Evolutionary conservation across 2,329 filamentous ascomycete genomes (phyloP).

Genomic region (Clonostachys solani): DNA sequence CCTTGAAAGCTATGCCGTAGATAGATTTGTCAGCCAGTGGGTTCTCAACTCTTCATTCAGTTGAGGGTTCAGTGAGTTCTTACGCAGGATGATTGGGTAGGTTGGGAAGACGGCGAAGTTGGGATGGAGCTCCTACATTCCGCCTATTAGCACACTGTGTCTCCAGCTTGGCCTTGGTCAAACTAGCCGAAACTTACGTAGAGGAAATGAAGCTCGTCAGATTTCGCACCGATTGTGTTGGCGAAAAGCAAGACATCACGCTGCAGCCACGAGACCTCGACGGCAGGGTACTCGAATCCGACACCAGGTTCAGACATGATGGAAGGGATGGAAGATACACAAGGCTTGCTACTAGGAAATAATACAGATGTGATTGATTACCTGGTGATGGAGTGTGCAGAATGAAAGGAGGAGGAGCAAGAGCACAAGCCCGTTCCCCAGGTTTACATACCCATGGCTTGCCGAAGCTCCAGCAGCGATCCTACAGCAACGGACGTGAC

Average conservation of each 20-base stretch:
- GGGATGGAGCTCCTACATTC: conserved; percentile 73
- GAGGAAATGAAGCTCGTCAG: conserved; percentile 89
- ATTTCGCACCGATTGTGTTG: conserved; percentile 78
- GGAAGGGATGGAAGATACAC: too few species aligned
- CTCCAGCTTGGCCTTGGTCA: too few species aligned
- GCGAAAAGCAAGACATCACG: conserved; percentile 88
- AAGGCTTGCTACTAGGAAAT: too few species aligned
- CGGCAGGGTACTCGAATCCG: conserved; percentile 75
- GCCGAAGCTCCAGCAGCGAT: background rate
- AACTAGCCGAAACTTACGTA: conserved; percentile 51
- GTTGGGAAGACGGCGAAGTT: conserved; percentile 86
- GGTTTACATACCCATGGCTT: conserved; percentile 6
- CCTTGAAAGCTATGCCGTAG: conserved; percentile 62
- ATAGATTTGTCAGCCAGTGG: background rate
- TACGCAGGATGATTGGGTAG: conserved; percentile 77
- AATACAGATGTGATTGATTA: too few species aligned
- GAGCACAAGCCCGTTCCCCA: background rate
- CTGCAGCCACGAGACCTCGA: conserved; percentile 80
- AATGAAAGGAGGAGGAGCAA: background rate
- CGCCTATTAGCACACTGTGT: conserved; percentile 1
- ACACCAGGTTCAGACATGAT: conserved; percentile 45
- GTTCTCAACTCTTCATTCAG: background rate
- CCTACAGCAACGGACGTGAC: too few species aligned
- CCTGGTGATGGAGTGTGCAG: background rate
- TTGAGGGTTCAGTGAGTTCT: conserved; percentile 14